A percentile compares a stretch with the other conserved stretches of the same genome.
Conservation (phyloP, 208 protist species). For the Trypanosoma platydactyli region DNA sequence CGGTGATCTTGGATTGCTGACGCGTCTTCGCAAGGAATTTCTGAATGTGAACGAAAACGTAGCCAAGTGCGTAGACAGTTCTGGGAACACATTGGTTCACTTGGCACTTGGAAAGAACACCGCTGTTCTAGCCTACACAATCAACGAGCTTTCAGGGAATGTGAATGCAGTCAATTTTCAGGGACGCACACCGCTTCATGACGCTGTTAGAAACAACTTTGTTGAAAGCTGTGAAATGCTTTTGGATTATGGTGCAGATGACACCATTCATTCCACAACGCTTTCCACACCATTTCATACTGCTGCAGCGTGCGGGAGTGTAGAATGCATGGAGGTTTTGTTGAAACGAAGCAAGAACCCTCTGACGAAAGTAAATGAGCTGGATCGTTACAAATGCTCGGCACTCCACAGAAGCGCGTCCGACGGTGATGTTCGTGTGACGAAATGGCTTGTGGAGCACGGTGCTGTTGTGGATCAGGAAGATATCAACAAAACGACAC, state of each 20-base stretch:
- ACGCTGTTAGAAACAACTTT: conserved; percentile 84
- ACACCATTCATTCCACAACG: conserved; percentile 76
- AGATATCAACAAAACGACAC: conserved; percentile 71
- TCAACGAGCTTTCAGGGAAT: conserved; percentile 62
- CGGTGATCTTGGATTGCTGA: conserved; percentile 72
- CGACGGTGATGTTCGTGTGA: conserved; percentile 88
- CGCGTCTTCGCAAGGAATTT: conserved; percentile 71
- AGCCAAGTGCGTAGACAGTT: conserved; percentile 83
- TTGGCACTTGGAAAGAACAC: conserved; percentile 72
- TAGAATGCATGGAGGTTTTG: conserved; percentile 89
- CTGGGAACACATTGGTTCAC: conserved; percentile 85
- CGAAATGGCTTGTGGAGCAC: conserved; percentile 86
- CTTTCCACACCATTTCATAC: conserved; percentile 91
- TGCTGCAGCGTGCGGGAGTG: conserved; percentile 84
- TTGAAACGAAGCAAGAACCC: conserved; percentile 68
- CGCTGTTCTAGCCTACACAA: conserved; percentile 62
- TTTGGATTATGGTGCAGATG: conserved; percentile 80
- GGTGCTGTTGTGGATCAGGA: conserved; percentile 76
- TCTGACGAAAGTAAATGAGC: conserved; percentile 74
- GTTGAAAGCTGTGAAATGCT: conserved; percentile 80
- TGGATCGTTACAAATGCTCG: conserved; percentile 79
- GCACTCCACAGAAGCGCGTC: conserved; percentile 91
- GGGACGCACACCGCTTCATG: conserved; percentile 86
- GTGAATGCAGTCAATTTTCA: conserved; percentile 83
- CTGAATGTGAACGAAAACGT: conserved; percentile 78